A percentile compares a stretch with the other conserved stretches of the same genome.
phyloP scores from a whole-genome alignment of 768 basidiomycete genomes.

The Serpula lacrymans region DNA sequence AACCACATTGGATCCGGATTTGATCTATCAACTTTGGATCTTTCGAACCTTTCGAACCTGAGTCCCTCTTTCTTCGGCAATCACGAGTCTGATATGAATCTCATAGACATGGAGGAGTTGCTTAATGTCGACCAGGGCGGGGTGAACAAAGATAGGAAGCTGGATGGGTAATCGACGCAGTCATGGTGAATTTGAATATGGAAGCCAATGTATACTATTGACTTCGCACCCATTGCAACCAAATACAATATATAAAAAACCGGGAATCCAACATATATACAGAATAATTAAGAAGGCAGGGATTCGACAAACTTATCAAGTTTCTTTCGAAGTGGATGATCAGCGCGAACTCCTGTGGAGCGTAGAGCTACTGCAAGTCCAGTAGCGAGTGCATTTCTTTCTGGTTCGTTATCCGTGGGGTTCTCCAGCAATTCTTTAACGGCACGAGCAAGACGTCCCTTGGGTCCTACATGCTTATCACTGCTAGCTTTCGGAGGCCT shows the following conservation, averaged over 20 bases:
- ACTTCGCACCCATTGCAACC: neutral
- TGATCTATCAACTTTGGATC: slow-evolving; percentile 47
- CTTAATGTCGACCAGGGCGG: slow-evolving; percentile 39
- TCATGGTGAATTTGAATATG: neutral
- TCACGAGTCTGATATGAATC: slow-evolving; percentile 39
- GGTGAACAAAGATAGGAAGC: slow-evolving; percentile 4
- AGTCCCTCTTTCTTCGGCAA: slow-evolving; percentile 40
- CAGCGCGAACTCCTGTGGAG: slow-evolving; percentile 52
- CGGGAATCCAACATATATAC: no score
- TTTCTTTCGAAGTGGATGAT: slow-evolving; percentile 67
- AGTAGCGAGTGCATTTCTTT: slow-evolving; percentile 41
- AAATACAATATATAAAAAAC: neutral
- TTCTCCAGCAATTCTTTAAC: slow-evolving; percentile 63
- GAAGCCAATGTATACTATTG: slow-evolving; percentile 1
- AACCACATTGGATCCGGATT: slow-evolving; percentile 32
- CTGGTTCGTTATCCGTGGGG: slow-evolving; percentile 42
- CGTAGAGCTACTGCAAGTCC: slow-evolving; percentile 51
- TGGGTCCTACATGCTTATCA: slow-evolving; percentile 43
- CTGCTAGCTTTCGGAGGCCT: slow-evolving; percentile 38
- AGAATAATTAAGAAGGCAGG: neutral
- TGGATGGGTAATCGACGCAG: slow-evolving; percentile 15
- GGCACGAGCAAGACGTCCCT: slow-evolving; percentile 65
- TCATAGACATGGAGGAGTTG: slow-evolving; percentile 54
- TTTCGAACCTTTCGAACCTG: slow-evolving; percentile 33
- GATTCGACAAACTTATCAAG: slow-evolving; percentile 51